These are phyloP conservation scores for Salicornia ramosissima DNA, from an alignment of 148 eudicot species.

Conservation along the genomic window DNA sequence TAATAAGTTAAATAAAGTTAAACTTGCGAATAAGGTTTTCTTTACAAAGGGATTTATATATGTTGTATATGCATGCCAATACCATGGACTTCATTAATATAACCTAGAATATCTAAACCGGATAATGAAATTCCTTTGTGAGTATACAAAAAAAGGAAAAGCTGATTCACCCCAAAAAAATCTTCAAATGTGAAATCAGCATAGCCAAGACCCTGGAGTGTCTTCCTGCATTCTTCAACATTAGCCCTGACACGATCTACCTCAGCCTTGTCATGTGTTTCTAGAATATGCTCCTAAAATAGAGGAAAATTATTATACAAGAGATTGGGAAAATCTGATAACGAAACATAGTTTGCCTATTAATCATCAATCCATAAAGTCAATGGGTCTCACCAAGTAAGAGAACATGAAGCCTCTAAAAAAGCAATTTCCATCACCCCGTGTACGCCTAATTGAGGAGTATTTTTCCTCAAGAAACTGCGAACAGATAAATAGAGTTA, in stretches of 20 bases:
- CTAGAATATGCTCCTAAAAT: conserved; percentile 71
- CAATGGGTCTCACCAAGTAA: conserved; percentile 52
- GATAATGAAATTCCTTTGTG: not conserved
- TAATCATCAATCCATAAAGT: not conserved
- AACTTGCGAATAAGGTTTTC: not conserved
- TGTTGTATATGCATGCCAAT: too few relatives aligned
- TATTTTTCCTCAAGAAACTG: conserved; percentile 69
- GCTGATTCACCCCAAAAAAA: conserved; percentile 60
- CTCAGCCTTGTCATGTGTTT: conserved; percentile 75
- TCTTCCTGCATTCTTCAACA: conserved; percentile 77
- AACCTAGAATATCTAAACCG: not conserved
- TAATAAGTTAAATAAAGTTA: not conserved
- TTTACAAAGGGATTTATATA: not conserved
- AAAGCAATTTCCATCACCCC: conserved; percentile 98
- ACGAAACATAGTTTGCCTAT: not conserved
- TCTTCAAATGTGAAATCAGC: conserved; percentile 96
- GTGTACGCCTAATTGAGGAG: conserved; percentile 73
- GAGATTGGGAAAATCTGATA: not conserved
- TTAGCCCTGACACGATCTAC: conserved; percentile 55
- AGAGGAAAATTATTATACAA: not conserved
- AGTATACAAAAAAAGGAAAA: not conserved
- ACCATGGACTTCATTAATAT: too few relatives aligned
- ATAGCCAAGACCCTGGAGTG: conserved; percentile 80
- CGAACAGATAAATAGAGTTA: not conserved
- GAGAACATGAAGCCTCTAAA: conserved; percentile 96